Conservation (phyloP, 768 basidiomycete genomes). For the Mycena chlorophos region DNA sequence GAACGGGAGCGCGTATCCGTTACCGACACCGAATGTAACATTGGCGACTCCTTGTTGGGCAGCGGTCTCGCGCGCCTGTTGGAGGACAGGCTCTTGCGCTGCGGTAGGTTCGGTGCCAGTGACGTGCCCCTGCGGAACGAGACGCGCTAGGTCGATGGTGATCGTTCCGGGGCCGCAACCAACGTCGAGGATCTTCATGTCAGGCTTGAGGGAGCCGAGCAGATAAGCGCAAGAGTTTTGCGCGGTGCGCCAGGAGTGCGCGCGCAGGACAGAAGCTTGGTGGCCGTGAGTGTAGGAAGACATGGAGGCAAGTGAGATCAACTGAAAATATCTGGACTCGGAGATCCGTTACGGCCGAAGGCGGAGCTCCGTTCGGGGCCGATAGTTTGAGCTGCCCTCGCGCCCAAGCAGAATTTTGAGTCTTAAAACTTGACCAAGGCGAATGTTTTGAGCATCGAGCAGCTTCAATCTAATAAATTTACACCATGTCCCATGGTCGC, state of each 20-base stretch:
- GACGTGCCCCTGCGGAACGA: slow-evolving; percentile 42
- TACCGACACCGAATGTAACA: slow-evolving; percentile 39
- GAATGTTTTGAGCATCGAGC: too few relatives aligned
- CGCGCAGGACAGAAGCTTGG: slow-evolving; percentile 33
- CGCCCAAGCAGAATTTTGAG: too few relatives aligned
- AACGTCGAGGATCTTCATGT: slow-evolving; percentile 47
- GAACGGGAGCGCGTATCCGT: slow-evolving; percentile 37
- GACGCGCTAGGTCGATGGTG: slow-evolving; percentile 42
- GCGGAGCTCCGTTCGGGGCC: too few relatives aligned
- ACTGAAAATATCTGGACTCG: too few relatives aligned
- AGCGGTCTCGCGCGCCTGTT: slow-evolving; percentile 34
- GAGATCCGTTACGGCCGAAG: too few relatives aligned
- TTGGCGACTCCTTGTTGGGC: slow-evolving; percentile 33
- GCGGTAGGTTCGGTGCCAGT: slow-evolving; percentile 42
- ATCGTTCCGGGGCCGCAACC: slow-evolving; percentile 57
- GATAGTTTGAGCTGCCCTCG: too few relatives aligned
- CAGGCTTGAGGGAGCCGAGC: slow-evolving; percentile 35
- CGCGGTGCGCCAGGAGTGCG: slow-evolving; percentile 40
- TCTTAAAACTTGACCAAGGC: too few relatives aligned
- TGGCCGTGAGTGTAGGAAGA: slow-evolving; percentile 17
- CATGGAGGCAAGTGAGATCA: too few relatives aligned
- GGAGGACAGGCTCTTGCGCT: slow-evolving; percentile 31
- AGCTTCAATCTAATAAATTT: too few relatives aligned
- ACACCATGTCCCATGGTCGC: too few relatives aligned
- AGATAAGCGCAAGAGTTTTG: slow-evolving; percentile 45